These are phyloP conservation scores for Eimeria zaria DNA, from an alignment of 169 alveolate genomes.

Conservation along the genomic window DNA sequence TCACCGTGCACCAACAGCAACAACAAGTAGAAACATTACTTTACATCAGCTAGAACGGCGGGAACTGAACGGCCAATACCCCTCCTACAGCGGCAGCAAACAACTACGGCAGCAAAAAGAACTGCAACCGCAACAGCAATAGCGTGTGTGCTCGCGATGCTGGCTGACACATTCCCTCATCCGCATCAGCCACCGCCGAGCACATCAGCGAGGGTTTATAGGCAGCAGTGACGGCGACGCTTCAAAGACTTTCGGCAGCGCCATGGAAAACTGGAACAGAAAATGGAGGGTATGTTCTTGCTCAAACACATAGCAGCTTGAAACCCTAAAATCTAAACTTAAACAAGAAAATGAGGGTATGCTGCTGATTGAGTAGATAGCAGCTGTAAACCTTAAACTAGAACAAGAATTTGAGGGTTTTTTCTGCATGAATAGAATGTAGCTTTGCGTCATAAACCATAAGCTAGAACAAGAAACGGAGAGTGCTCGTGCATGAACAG, in stretches of 20 bases:
- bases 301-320: background rate
- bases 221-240: background rate
- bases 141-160: constrained; percentile 38
- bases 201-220: background rate
- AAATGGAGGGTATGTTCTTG: constrained; percentile 44
- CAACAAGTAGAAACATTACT: background rate
- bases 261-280: constrained; percentile 69
- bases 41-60: background rate
- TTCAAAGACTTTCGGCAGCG: background rate
- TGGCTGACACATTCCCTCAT: constrained; percentile 19
- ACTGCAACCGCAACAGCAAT: background rate
- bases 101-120: background rate
- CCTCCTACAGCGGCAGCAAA: background rate
- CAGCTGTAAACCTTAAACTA: too few relatives aligned
- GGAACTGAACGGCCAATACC: background rate
- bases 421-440: too few relatives aligned
- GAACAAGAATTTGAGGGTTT: too few relatives aligned
- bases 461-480: too few relatives aligned
- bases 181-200: constrained; percentile 41
- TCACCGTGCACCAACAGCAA: background rate
- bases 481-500: too few relatives aligned
- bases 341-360: too few relatives aligned
- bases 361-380: too few relatives aligned
- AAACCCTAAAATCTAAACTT: too few relatives aligned
- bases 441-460: too few relatives aligned